Conservation (phyloP, 805 yeast genomes). For the Starmerella bacillaris region DNA sequence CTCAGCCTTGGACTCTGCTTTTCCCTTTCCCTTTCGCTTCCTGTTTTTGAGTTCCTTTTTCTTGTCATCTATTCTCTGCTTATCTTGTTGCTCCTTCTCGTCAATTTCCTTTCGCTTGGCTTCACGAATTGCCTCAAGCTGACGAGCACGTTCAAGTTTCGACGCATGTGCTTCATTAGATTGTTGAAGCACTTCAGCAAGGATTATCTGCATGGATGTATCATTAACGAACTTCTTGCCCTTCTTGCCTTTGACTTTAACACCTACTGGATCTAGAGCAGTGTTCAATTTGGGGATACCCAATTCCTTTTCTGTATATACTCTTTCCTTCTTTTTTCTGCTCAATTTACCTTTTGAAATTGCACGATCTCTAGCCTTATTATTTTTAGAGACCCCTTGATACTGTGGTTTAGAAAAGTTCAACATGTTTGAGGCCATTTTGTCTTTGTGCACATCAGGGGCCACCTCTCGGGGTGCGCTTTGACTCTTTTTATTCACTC, state of each 20-base stretch:
- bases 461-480: constrained; percentile 15
- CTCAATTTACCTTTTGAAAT: constrained; percentile 10
- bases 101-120: constrained; percentile 75
- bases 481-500: constrained; percentile 7
- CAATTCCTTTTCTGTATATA: constrained; percentile 58
- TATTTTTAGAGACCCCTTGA: constrained; percentile 16
- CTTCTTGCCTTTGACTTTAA: constrained; percentile 66
- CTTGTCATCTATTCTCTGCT: constrained; percentile 51
- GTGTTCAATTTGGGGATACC: constrained; percentile 64
- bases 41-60: constrained; percentile 59
- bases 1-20: background rate
- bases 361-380: constrained; percentile 16
- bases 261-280: constrained; percentile 68
- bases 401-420: constrained; percentile 16
- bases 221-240: constrained; percentile 43
- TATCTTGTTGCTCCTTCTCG: constrained; percentile 55
- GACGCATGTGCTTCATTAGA: constrained; percentile 66
- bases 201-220: constrained; percentile 52
- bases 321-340: constrained; percentile 18
- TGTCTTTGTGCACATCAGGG: constrained; percentile 17
- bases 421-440: constrained; percentile 15
- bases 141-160: constrained; percentile 73
- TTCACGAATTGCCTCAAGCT: constrained; percentile 79
- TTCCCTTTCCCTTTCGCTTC: constrained; percentile 17
- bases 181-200: constrained; percentile 66